phyloP scores from a whole-genome alignment of 2,329 filamentous ascomycete species.

The Aspergillus oerlinghausenensis region DNA sequence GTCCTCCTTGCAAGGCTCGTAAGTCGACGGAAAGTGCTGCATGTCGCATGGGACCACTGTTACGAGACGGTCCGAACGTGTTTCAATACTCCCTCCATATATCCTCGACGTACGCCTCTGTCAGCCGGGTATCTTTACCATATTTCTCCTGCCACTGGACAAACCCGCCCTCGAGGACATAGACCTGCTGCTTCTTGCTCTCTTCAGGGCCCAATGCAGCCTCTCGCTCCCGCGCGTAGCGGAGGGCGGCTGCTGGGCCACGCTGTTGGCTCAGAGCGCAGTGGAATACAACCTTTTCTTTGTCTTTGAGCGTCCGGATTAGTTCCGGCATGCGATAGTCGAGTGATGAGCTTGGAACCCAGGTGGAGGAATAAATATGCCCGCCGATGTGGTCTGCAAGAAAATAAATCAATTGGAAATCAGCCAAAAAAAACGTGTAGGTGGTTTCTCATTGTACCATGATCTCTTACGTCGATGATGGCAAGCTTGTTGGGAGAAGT shows the following conservation, averaged over 20 bases:
- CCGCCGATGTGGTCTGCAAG: constrained; percentile 77
- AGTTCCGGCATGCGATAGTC: constrained; percentile 77
- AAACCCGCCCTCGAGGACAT: constrained; percentile 79
- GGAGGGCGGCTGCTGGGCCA: constrained; percentile 76
- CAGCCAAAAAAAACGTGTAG: neutral
- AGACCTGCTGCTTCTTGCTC: constrained; percentile 62
- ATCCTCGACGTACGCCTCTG: constrained; percentile 78
- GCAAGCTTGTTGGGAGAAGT: constrained; percentile 52
- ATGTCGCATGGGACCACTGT: neutral
- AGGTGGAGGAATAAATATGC: constrained; percentile 72
- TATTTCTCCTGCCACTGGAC: constrained; percentile 79
- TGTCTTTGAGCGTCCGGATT: constrained; percentile 69
- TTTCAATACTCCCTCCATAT: constrained; percentile 63
- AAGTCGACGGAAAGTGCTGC: neutral
- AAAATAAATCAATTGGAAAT: neutral
- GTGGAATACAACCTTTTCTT: constrained; percentile 87
- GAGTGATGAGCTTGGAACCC: constrained; percentile 69
- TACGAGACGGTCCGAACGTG: no score
- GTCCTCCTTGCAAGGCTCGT: neutral
- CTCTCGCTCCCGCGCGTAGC: constrained; percentile 64
- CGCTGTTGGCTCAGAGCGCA: constrained; percentile 88
- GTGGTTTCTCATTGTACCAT: constrained; percentile 47
- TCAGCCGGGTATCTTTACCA: constrained; percentile 73
- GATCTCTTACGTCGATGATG: constrained; percentile 85
- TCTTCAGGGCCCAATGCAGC: constrained; percentile 43